phyloP scores from a whole-genome alignment of 805 yeast genomes.

The Metschnikowia bowlesiae region DNA sequence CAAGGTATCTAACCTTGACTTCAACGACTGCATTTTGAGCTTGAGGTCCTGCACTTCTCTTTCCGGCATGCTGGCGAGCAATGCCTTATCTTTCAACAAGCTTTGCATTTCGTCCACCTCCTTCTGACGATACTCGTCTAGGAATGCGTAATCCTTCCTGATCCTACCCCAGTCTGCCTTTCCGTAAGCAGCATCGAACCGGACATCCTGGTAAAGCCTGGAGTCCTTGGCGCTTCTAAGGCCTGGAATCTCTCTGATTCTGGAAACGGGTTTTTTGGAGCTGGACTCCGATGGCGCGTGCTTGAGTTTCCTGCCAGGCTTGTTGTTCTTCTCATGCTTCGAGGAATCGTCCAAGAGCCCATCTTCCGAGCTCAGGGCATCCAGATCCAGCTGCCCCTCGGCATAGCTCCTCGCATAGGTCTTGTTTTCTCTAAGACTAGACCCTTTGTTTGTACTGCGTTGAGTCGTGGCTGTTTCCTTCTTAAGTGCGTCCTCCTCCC shows the following conservation, averaged over 20 bases:
- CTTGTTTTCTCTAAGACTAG: slow-evolving; percentile 11
- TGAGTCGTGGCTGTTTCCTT: neutral
- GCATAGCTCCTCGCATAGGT: slow-evolving; percentile 5
- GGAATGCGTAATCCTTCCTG: slow-evolving; percentile 74
- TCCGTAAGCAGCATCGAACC: slow-evolving; percentile 90
- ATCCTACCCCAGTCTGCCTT: slow-evolving; percentile 65
- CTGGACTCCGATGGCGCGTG: slow-evolving; percentile 87
- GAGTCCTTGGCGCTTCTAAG: slow-evolving; percentile 35
- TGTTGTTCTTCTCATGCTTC: slow-evolving; percentile 1
- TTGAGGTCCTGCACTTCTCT: slow-evolving; percentile 51
- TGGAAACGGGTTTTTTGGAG: slow-evolving; percentile 65
- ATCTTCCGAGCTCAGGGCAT: slow-evolving; percentile 18
- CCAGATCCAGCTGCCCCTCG: slow-evolving; percentile 14
- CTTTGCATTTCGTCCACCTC: slow-evolving; percentile 62
- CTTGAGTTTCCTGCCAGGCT: slow-evolving; percentile 44
- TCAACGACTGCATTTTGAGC: slow-evolving; percentile 55
- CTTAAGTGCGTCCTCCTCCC: slow-evolving; percentile 18
- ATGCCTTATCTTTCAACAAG: slow-evolving; percentile 53
- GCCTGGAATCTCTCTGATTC: slow-evolving; percentile 73
- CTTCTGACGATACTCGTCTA: slow-evolving; percentile 76
- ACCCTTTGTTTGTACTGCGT: slow-evolving; percentile 4
- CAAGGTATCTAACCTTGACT: slow-evolving; percentile 62
- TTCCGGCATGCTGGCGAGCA: slow-evolving; percentile 34
- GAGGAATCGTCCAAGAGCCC: slow-evolving; percentile 8
- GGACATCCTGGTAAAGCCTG: slow-evolving; percentile 66